Evolutionary conservation across 768 basidiomycete species (phyloP).

Genomic region (Hypsizygus marmoreus): DNA sequence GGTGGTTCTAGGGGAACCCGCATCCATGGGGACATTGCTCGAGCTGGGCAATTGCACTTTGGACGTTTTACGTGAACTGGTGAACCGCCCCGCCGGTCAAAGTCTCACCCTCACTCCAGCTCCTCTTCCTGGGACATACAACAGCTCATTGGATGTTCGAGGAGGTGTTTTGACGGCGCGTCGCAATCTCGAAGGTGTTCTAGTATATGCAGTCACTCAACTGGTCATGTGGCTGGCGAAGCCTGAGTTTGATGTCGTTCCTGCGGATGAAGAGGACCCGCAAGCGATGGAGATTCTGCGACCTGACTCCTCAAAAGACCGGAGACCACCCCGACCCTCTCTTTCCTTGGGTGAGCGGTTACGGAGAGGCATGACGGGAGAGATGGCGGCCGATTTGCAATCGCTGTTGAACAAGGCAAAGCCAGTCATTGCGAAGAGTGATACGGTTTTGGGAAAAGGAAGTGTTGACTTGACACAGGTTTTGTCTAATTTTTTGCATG

Average conservation of each 20-base stretch:
- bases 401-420: constrained; percentile 65
- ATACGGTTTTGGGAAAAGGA: constrained; percentile 45
- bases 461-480: constrained; percentile 60
- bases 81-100: constrained; percentile 61
- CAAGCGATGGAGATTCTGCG: constrained; percentile 36
- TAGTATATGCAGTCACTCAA: constrained; percentile 75
- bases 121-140: too few species aligned
- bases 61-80: constrained; percentile 71
- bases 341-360: constrained; percentile 63
- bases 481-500: constrained; percentile 65
- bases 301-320: constrained; percentile 26
- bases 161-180: constrained; percentile 59
- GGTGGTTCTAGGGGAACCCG: constrained; percentile 77
- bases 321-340: constrained; percentile 45
- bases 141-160: constrained; percentile 50
- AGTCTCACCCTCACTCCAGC: constrained; percentile 41
- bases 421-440: constrained; percentile 62
- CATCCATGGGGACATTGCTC: constrained; percentile 85
- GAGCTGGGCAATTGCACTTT: constrained; percentile 79
- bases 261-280: constrained; percentile 43
- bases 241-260: constrained; percentile 58
- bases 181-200: constrained; percentile 64
- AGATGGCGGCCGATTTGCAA: constrained; percentile 75
- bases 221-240: constrained; percentile 78
- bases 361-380: constrained; percentile 77